Evolutionary conservation across 106 monocot genomes (phyloP).

Genomic region (Apostasia shenzhenica): DNA sequence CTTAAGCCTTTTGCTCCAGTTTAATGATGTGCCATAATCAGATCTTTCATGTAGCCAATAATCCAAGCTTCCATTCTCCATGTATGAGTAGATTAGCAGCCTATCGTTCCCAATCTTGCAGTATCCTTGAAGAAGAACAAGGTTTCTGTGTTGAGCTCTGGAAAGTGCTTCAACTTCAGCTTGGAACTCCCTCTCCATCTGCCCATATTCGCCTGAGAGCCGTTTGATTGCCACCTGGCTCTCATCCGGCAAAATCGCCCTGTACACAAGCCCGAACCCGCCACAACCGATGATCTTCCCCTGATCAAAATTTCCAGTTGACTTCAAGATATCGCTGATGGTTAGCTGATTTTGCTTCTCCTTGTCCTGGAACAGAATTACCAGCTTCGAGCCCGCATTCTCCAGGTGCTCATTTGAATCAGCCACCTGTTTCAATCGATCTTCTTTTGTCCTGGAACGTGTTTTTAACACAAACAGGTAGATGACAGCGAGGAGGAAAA

Average conservation of each 20-base stretch:
- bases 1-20: slow-evolving; percentile 44
- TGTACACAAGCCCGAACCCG: slow-evolving; percentile 68
- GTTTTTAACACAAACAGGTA: slow-evolving; percentile 38
- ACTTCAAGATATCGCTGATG: slow-evolving; percentile 38
- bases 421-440: slow-evolving; percentile 27
- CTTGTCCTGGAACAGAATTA: slow-evolving; percentile 54
- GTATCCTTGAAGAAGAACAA: slow-evolving; percentile 65
- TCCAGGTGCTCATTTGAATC: slow-evolving; percentile 22
- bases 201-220: slow-evolving; percentile 59
- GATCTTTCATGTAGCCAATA: slow-evolving; percentile 70
- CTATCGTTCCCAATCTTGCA: slow-evolving; percentile 51
- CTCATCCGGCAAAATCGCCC: slow-evolving; percentile 40
- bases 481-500: slow-evolving; percentile 19
- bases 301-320: slow-evolving; percentile 56
- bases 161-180: slow-evolving; percentile 76
- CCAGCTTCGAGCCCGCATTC: slow-evolving; percentile 18
- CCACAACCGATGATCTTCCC: slow-evolving; percentile 62
- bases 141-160: slow-evolving; percentile 53
- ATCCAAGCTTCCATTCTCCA: slow-evolving; percentile 84
- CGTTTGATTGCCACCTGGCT: slow-evolving; percentile 61
- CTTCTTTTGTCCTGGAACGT: slow-evolving; percentile 18
- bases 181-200: slow-evolving; percentile 72
- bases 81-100: slow-evolving; percentile 67
- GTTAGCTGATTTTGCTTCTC: slow-evolving; percentile 30
- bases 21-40: slow-evolving; percentile 32